Conservation (phyloP, 257 asterid genomes). For the Eucommia ulmoides region DNA sequence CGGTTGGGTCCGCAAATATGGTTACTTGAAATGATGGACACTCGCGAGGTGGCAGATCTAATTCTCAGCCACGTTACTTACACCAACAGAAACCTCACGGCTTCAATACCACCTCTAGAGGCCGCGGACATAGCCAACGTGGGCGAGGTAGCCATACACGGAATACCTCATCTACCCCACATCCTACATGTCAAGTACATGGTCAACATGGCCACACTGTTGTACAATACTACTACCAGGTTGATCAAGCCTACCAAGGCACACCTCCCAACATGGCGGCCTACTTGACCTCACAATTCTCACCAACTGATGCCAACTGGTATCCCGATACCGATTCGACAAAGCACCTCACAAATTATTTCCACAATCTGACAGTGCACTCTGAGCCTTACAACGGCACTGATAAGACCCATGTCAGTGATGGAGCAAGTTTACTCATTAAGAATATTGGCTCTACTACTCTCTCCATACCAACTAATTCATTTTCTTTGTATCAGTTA, state of each 20-base stretch:
- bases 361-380: background rate
- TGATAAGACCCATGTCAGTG: slow-evolving; percentile 5
- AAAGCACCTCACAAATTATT: slow-evolving; percentile 4
- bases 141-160: background rate
- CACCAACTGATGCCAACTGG: background rate
- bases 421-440: slow-evolving; percentile 4
- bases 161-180: background rate
- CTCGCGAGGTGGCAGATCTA: slow-evolving; percentile 1
- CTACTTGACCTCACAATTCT: background rate
- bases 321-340: background rate
- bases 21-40: background rate
- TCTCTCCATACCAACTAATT: slow-evolving; percentile 4
- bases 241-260: slow-evolving; percentile 4
- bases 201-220: slow-evolving; percentile 3
- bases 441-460: slow-evolving; percentile 7
- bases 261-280: background rate
- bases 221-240: background rate
- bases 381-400: slow-evolving; percentile 3
- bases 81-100: background rate
- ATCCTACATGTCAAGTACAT: slow-evolving; percentile 3
- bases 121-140: background rate
- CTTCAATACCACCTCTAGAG: background rate
- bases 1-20: background rate
- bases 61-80: background rate
- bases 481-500: slow-evolving; percentile 1